Conservation (phyloP, 352 stramenopile genomes). For the Phytophthora foliorum region DNA sequence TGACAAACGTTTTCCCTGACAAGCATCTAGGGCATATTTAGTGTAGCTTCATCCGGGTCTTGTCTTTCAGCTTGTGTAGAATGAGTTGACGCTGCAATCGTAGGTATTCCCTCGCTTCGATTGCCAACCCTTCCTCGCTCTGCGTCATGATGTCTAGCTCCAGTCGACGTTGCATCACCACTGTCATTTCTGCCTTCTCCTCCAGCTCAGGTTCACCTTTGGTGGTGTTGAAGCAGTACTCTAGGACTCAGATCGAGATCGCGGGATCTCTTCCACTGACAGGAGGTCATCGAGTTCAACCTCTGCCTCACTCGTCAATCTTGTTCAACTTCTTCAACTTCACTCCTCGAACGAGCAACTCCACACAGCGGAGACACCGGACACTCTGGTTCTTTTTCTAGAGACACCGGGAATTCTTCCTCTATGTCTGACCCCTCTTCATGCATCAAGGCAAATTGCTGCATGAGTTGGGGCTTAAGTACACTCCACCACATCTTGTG, state of each 20-base stretch:
- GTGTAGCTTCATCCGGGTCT: neutral
- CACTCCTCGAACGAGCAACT: conserved; percentile 2
- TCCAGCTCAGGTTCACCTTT: too few species aligned
- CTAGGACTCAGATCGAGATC: neutral
- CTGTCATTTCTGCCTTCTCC: neutral
- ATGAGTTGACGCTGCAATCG: conserved; percentile 18
- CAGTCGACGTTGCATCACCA: conserved; percentile 16
- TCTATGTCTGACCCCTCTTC: conserved; percentile 1
- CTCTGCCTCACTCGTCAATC: conserved; percentile 11
- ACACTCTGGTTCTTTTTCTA: neutral
- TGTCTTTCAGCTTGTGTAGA: conserved; percentile 14
- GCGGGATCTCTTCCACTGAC: neutral
- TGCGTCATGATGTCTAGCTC: conserved; percentile 28
- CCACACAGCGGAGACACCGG: neutral
- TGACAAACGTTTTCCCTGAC: too few species aligned
- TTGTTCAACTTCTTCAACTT: conserved; percentile 8
- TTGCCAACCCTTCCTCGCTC: conserved; percentile 19
- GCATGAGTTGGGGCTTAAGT: conserved; percentile 14
- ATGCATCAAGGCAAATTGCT: conserved; percentile 18
- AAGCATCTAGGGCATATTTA: neutral
- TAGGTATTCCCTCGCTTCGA: conserved; percentile 24
- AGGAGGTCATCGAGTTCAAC: neutral
- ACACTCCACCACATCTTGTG: conserved; percentile 15
- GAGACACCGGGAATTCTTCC: neutral
- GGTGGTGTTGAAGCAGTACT: neutral